These are phyloP conservation scores for Vitis hybrid DNA, from an alignment of 177 flowering plant species.

Conservation along the genomic window DNA sequence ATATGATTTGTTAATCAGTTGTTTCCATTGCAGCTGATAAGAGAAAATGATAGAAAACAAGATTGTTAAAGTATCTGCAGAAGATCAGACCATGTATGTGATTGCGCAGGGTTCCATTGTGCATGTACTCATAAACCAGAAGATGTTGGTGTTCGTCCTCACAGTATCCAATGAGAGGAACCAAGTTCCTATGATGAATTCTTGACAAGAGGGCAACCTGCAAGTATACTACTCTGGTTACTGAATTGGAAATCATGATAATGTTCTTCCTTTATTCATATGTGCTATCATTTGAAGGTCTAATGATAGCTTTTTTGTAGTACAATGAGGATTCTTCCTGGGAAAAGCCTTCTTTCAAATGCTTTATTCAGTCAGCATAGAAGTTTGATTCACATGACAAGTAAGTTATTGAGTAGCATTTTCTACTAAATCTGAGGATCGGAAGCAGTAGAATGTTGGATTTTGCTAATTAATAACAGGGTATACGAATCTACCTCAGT, in stretches of 20 bases:
- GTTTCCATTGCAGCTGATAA: neutral
- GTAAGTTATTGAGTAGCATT: neutral
- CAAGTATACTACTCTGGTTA: constrained; percentile 17
- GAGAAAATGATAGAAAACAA: neutral
- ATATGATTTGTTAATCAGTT: neutral
- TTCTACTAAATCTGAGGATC: neutral
- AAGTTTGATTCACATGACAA: neutral
- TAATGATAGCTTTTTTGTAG: neutral
- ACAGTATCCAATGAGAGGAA: constrained; percentile 86
- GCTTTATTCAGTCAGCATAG: neutral
- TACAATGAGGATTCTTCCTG: neutral
- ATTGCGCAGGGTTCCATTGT: constrained; percentile 87
- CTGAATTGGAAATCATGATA: constrained; percentile 4
- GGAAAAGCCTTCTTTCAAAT: neutral
- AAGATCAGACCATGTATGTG: constrained; percentile 63
- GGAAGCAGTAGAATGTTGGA: neutral
- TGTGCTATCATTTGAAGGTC: too few relatives aligned
- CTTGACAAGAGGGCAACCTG: constrained; percentile 94
- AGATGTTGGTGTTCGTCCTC: constrained; percentile 73
- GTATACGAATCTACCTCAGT: constrained; percentile 63
- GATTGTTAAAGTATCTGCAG: neutral
- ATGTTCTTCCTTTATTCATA: neutral
- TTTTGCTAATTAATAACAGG: neutral
- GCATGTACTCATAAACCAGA: constrained; percentile 96
- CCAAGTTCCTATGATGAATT: constrained; percentile 95